Base-by-base conservation (phyloP, 345 rosid species). In the Populus pruinosa region DNA sequence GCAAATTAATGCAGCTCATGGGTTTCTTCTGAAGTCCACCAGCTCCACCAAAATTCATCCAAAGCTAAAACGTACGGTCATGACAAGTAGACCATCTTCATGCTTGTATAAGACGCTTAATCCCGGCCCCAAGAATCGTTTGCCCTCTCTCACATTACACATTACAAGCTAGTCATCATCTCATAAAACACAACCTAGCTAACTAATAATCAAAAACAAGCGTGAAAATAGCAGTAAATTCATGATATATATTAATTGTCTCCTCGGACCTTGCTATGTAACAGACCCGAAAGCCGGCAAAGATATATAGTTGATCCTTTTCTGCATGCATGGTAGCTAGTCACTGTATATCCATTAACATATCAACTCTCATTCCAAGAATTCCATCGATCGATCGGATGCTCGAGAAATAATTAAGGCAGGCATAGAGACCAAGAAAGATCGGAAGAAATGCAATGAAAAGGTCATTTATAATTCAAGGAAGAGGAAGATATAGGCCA, bases 1-100 rank as follows among this genome's bases (percentile, higher is more conserved):
- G 64, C 73, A 43, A 62, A 76, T 71, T 80, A 84, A 89, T 86
- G 89, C 67, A 76, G 73, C 74, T 84, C 90, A 81, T 84, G 90
- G 76, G 81, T 70, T 82, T 83, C 87, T 78, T 84, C 80, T 85
- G 90, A 83, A 74, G 21, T 44, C 9, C 81, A 49, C 50, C 76
- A 33, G 36, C 36, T 50, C 74, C 76, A 41, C 31, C 44, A 65
- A 21, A 47, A 76, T 18, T 29, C 31, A 38, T 53, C 29, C 39
- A 12, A 23, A 71, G 18, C 47, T 27, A n/a, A 59, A 38, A 2
- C 7, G 35, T 21, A 2, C 14, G 38, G 25, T 14, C 63, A 56
- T 56, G 44, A 23, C 0, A 17, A 27, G 8, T 53, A 31, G 50
- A 63, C 87, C 78, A 88, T 90, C 85, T 90, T 89, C 91, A 69